Conservation (phyloP, 2,329 filamentous ascomycete genomes). For the Acephala macrosclerotiorum region DNA sequence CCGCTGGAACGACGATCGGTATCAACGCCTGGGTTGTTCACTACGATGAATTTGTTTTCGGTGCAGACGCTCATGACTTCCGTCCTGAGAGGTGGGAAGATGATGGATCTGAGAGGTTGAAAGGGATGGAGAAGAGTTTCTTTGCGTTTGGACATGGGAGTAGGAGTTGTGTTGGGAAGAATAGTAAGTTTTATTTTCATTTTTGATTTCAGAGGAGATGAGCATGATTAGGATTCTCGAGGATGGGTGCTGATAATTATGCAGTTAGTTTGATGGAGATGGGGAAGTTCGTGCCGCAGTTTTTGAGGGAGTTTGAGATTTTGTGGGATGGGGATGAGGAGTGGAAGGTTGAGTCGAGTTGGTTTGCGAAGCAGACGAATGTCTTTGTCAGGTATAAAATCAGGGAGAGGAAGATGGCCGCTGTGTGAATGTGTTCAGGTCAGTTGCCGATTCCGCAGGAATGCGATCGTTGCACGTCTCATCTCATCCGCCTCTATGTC, state of each 20-base stretch:
- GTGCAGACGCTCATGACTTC: not conserved
- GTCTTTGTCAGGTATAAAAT: slow-evolving; percentile 9
- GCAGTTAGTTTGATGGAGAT: slow-evolving; percentile 8
- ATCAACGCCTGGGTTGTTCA: not conserved
- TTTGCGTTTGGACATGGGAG: slow-evolving; percentile 1
- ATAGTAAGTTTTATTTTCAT: not conserved
- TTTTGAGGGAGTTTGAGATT: slow-evolving; percentile 9
- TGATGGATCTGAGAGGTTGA: not conserved
- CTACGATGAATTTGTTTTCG: not conserved
- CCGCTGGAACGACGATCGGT: not conserved
- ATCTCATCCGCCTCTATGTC: no score
- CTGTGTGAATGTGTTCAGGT: not conserved
- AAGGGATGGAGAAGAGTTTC: not conserved
- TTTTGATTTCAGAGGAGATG: not conserved
- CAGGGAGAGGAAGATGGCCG: not conserved
- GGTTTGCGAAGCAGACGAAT: slow-evolving; percentile 11
- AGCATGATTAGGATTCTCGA: not conserved
- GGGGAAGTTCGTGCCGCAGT: slow-evolving; percentile 9
- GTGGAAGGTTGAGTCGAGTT: not conserved
- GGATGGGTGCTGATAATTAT: not conserved
- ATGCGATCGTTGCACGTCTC: no score
- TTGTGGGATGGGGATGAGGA: not conserved
- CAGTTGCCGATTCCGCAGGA: no score
- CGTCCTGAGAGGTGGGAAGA: not conserved
- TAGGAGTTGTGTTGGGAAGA: slow-evolving; percentile 2